Conservation (phyloP, 345 rosid genomes). For the Cardamine chenopodiifolia region DNA sequence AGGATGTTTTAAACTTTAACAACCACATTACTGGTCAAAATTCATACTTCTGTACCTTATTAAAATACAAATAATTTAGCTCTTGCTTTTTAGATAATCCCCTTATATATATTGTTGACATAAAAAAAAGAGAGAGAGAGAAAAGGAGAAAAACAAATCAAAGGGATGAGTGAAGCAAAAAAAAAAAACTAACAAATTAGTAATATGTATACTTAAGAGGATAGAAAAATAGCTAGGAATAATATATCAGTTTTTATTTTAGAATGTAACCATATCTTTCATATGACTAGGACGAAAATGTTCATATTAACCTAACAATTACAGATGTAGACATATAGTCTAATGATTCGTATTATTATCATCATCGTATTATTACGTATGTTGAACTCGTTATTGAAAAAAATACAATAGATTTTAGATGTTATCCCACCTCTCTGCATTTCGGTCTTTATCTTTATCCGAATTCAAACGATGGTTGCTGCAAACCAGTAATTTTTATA, state of each 20-base stretch:
- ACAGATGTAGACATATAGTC: not conserved
- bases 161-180: not conserved
- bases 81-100: too few relatives aligned
- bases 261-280: not conserved
- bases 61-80: too few relatives aligned
- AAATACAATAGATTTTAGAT: not conserved
- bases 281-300: not conserved
- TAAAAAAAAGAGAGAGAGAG: not conserved
- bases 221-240: not conserved
- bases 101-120: too few relatives aligned
- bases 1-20: conserved; percentile 12
- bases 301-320: not conserved
- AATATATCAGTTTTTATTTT: not conserved
- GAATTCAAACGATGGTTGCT: not conserved
- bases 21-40: not conserved
- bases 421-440: conserved; percentile 29
- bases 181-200: too few relatives aligned
- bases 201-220: too few relatives aligned
- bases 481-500: not conserved
- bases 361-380: not conserved
- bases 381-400: not conserved
- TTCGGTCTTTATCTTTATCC: conserved; percentile 9
- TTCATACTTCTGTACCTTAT: not conserved
- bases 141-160: not conserved
- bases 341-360: not conserved